phyloP scores from a whole-genome alignment of 225 moss, liverwort and hornwort species.

The Sphagnum tenellum region DNA sequence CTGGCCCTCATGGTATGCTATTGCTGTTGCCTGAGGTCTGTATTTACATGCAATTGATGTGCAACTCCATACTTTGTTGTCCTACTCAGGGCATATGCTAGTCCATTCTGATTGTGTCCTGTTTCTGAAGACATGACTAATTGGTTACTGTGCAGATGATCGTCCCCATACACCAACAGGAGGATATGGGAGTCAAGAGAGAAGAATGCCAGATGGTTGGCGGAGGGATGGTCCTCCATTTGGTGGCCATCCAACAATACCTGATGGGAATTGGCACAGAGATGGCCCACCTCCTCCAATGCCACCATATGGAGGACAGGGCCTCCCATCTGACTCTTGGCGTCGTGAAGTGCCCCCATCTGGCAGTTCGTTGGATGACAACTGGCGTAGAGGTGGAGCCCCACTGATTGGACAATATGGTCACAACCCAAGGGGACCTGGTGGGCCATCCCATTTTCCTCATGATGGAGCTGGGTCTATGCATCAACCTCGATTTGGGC shows the following conservation, averaged over 20 bases:
- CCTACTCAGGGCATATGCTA: too few species aligned
- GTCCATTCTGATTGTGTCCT: too few species aligned
- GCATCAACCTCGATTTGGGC: slow-evolving; percentile 81
- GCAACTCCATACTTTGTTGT: too few species aligned
- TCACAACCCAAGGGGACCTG: slow-evolving; percentile 38
- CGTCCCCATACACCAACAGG: slow-evolving; percentile 25
- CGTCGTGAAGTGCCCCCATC: slow-evolving; percentile 60
- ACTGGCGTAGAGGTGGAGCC: slow-evolving; percentile 79
- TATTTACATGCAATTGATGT: too few species aligned
- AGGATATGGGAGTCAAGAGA: slow-evolving; percentile 58
- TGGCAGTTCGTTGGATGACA: slow-evolving; percentile 75
- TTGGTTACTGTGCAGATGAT: slow-evolving; percentile 38
- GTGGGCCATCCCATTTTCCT: slow-evolving; percentile 61
- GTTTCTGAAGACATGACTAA: too few species aligned
- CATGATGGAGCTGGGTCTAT: slow-evolving; percentile 81
- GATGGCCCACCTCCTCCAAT: slow-evolving; percentile 45
- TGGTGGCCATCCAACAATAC: slow-evolving; percentile 50
- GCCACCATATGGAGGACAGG: slow-evolving; percentile 53
- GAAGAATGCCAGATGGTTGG: slow-evolving; percentile 65
- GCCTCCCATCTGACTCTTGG: slow-evolving; percentile 60
- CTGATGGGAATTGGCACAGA: slow-evolving; percentile 78
- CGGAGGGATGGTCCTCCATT: slow-evolving; percentile 56
- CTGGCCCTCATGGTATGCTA: slow-evolving; percentile 60
- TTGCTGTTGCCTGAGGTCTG: too few species aligned
- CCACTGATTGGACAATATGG: slow-evolving; percentile 76